Evolutionary conservation across 768 basidiomycete genomes (phyloP).

Genomic region (Crepidotus variabilis): DNA sequence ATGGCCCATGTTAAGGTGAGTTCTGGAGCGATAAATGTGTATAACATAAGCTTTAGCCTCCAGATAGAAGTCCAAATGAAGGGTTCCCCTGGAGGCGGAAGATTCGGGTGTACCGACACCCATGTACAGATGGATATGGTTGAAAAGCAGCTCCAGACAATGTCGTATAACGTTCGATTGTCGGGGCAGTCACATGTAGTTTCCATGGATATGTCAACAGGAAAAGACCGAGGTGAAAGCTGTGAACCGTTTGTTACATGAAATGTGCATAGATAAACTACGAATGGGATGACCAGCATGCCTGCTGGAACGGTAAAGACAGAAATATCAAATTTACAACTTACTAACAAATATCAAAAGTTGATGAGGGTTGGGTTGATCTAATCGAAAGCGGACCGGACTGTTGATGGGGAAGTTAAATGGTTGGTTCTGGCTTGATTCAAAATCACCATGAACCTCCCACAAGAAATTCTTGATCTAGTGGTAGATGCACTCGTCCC

Average conservation of each 20-base stretch:
- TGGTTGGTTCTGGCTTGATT: too few species aligned
- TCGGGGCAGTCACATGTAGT: not conserved
- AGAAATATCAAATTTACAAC: too few species aligned
- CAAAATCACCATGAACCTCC: not conserved
- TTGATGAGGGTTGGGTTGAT: too few species aligned
- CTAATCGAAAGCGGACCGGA: too few species aligned
- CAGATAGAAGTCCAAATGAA: not conserved
- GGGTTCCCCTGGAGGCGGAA: conserved; percentile 1
- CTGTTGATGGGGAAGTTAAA: too few species aligned
- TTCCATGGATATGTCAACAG: not conserved
- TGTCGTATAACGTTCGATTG: conserved; percentile 5
- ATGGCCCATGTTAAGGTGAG: conserved; percentile 7
- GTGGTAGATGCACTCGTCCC: not conserved
- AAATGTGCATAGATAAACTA: too few species aligned
- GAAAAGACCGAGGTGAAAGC: too few species aligned
- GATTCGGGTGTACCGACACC: conserved; percentile 11
- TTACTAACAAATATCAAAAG: too few species aligned
- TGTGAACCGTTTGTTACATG: too few species aligned
- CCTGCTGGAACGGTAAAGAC: too few species aligned
- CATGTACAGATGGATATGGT: conserved; percentile 14
- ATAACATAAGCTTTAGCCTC: conserved; percentile 1
- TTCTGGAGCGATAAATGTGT: conserved; percentile 10
- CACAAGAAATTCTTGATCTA: not conserved
- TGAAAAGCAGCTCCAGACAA: conserved; percentile 11
- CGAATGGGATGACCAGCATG: too few species aligned